Conservation (phyloP, 805 yeast species). For the Ogataea trehaloabstinens region DNA sequence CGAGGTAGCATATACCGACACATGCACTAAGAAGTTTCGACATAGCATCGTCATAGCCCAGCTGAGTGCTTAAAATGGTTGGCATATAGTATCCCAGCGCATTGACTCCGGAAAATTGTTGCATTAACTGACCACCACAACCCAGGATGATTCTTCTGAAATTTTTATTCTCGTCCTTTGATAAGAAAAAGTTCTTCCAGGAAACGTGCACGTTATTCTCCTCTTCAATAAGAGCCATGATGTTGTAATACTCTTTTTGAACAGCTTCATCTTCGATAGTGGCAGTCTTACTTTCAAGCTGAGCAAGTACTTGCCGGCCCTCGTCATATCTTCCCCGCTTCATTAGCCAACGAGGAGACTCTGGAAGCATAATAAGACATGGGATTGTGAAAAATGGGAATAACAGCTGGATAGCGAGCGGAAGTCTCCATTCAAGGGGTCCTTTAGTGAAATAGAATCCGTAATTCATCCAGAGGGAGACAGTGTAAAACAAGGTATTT, state of each 20-base stretch:
- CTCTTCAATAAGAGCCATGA: slow-evolving; percentile 30
- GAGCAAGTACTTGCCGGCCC: slow-evolving; percentile 36
- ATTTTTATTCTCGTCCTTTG: slow-evolving; percentile 49
- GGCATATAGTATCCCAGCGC: slow-evolving; percentile 66
- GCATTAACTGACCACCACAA: slow-evolving; percentile 49
- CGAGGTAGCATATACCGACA: slow-evolving; percentile 54
- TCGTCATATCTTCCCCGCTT: slow-evolving; percentile 41
- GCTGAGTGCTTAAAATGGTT: slow-evolving; percentile 47
- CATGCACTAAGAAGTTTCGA: slow-evolving; percentile 63
- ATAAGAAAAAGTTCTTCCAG: slow-evolving; percentile 38
- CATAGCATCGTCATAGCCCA: slow-evolving; percentile 46
- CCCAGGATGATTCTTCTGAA: slow-evolving; percentile 40
- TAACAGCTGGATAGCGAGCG: slow-evolving; percentile 42
- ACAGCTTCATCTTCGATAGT: slow-evolving; percentile 19
- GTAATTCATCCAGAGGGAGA: slow-evolving; percentile 45
- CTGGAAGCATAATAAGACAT: slow-evolving; percentile 33
- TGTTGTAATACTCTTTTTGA: slow-evolving; percentile 17
- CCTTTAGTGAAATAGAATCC: slow-evolving; percentile 38
- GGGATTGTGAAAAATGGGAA: slow-evolving; percentile 32
- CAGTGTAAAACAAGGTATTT: slow-evolving; percentile 38
- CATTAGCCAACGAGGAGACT: slow-evolving; percentile 57
- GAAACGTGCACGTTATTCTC: slow-evolving; percentile 36
- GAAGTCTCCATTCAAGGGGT: slow-evolving; percentile 44
- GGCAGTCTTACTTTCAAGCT: neutral
- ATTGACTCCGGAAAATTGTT: slow-evolving; percentile 68